phyloP scores from a whole-genome alignment of 2,329 filamentous ascomycete genomes.

The Elsinoe arachidis region DNA sequence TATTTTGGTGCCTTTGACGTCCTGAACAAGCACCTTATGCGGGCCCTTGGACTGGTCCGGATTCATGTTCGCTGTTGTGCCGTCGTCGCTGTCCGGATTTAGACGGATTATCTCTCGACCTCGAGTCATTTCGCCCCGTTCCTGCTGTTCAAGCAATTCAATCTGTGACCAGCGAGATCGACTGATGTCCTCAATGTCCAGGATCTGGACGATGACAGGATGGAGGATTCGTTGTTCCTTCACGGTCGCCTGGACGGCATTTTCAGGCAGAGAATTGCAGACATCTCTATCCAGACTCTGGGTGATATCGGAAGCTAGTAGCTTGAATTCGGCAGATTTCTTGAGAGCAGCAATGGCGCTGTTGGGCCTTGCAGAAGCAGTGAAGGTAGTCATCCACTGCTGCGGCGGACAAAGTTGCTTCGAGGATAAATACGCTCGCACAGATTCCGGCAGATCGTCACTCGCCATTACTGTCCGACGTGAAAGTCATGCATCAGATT shows the following conservation, averaged over 20 bases:
- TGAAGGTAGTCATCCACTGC: conserved; percentile 57
- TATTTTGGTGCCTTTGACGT: conserved; percentile 59
- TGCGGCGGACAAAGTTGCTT: conserved; percentile 48
- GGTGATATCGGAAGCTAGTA: conserved; percentile 71
- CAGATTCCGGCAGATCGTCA: neutral
- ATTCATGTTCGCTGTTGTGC: conserved; percentile 12
- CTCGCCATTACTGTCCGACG: neutral
- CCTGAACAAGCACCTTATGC: conserved; percentile 76
- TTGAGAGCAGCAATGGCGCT: conserved; percentile 62
- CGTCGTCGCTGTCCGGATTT: conserved; percentile 43
- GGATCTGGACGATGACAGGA: conserved; percentile 67
- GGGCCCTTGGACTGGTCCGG: conserved; percentile 41
- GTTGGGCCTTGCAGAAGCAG: conserved; percentile 45
- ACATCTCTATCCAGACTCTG: conserved; percentile 40
- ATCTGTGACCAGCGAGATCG: conserved; percentile 78
- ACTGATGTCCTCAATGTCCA: conserved; percentile 78
- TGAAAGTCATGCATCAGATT: neutral
- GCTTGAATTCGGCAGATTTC: conserved; percentile 70
- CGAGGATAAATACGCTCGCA: conserved; percentile 33
- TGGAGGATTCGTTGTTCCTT: conserved; percentile 50
- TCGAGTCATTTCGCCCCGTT: conserved; percentile 62
- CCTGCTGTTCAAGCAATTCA: conserved; percentile 66
- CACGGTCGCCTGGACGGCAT: conserved; percentile 45
- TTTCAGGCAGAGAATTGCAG: conserved; percentile 47
- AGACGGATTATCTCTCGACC: conserved; percentile 78